These are phyloP conservation scores for Populus tremula DNA, from an alignment of 345 rosid genomes.

Conservation along the genomic window DNA sequence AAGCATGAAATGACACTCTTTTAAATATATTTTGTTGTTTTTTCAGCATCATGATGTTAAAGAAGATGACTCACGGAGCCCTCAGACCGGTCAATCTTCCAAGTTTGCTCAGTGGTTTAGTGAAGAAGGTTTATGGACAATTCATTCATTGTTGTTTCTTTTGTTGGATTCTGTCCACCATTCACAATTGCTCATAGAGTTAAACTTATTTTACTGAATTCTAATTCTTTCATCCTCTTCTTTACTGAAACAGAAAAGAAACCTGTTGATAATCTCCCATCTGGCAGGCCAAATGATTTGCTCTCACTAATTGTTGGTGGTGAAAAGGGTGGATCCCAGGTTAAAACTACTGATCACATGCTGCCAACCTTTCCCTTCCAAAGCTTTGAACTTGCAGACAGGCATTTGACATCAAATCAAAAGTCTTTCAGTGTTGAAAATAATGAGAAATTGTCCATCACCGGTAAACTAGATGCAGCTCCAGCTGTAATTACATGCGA, in stretches of 20 bases:
- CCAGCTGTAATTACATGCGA: slow-evolving; percentile 89
- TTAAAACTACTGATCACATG: slow-evolving; percentile 25
- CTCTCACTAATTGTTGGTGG: slow-evolving; percentile 76
- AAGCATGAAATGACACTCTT: slow-evolving; percentile 9
- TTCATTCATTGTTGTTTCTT: neutral
- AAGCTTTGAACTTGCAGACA: slow-evolving; percentile 32
- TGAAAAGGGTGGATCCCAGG: slow-evolving; percentile 48
- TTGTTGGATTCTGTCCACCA: neutral
- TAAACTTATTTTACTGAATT: neutral
- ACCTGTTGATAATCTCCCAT: slow-evolving; percentile 41
- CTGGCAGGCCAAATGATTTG: slow-evolving; percentile 53
- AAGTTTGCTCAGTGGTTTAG: slow-evolving; percentile 83
- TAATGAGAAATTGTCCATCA: slow-evolving; percentile 25
- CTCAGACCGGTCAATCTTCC: slow-evolving; percentile 57
- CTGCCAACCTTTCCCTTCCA: slow-evolving; percentile 36
- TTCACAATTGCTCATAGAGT: neutral
- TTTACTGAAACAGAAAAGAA: slow-evolving; percentile 57
- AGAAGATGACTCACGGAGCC: slow-evolving; percentile 44
- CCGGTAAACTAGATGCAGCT: slow-evolving; percentile 37
- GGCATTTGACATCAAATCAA: slow-evolving; percentile 24
- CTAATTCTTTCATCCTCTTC: slow-evolving; percentile 3
- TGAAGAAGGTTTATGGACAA: slow-evolving; percentile 65
- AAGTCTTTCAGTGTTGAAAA: slow-evolving; percentile 25
- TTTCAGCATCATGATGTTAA: slow-evolving; percentile 49
- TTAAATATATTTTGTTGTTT: slow-evolving; percentile 19